phyloP scores from a whole-genome alignment of 176 grass and related monocot genomes.

The Aegilops umbellulata region DNA sequence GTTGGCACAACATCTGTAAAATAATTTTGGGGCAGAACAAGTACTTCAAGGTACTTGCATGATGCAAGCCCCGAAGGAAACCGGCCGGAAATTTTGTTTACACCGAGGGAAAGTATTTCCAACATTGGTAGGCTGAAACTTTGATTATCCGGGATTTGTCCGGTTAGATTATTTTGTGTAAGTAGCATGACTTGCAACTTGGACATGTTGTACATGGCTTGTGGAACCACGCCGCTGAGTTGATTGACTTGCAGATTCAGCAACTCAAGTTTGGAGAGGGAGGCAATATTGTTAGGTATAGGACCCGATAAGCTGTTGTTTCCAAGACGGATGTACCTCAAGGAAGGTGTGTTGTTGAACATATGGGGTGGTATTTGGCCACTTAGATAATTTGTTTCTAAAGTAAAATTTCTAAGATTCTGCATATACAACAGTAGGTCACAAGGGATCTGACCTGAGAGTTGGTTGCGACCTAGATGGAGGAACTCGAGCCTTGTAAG shows the following conservation, averaged over 20 bases:
- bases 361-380: not conserved
- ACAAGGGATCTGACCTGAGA: too few species aligned
- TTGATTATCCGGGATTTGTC: not conserved
- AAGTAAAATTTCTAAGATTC: too few species aligned
- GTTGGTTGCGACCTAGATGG: too few species aligned
- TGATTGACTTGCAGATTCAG: not conserved
- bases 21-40: not conserved
- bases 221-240: not conserved
- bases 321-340: not conserved
- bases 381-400: too few species aligned
- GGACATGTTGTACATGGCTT: constrained; percentile 16
- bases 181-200: not conserved
- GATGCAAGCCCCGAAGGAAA: too few species aligned
- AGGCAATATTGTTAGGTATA: not conserved
- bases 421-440: too few species aligned
- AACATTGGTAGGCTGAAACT: not conserved
- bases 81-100: too few species aligned
- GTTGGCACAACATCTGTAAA: too few species aligned
- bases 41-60: not conserved
- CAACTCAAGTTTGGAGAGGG: not conserved
- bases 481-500: too few species aligned
- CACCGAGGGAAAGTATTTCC: accelerated
- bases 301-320: constrained; percentile 9
- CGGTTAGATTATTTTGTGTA: not conserved
- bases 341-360: not conserved